Base-by-base conservation (phyloP, 1,284 basidiomycete species). In the Hemileia vastatrix region DNA sequence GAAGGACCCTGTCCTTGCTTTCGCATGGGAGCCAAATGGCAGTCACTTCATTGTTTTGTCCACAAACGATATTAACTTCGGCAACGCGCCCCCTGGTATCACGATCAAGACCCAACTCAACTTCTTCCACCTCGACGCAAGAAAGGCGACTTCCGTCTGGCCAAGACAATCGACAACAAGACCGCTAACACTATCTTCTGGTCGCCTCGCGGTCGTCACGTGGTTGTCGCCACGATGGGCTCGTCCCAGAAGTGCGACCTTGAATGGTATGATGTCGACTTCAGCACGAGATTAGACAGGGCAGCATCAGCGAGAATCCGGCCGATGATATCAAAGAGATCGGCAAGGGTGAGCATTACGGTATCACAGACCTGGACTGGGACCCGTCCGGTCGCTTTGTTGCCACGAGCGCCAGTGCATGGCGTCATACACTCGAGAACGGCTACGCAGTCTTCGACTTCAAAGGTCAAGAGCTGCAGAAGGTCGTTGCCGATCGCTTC, bases 361-460 rank as follows among this genome's bases (percentile, higher is more conserved):
- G 94, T 66, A 85, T 98, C 65, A 98, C 94, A 21, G 93, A 97
- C 71, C 86, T 96, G 59, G 92, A 96, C 75, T 98, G 95, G 95
- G 94, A 99, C 77, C 94, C 95, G 27, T 87, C 85, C 72, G 95
- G 95, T 63, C 86, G 95, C 65, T 97, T 88, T 77, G 81, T 98
- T 53, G 88, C 88, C 45, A 93, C 93, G 18, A 89, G 86, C 74
- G 94, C 92, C 5, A 94, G 90, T 71, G 86, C 87, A n/a, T 99
- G 94, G 94, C 86, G 89, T 71, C 88, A 90, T 74, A 88, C 88
- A 71, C 84, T 96, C 70, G 95, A 98, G 77, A 91, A 96, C 68
- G 95, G 94, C 45, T 99, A 87, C 76, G 88, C 87, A 8, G 84
- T 99, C 68, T 98, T 93, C 92, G 93, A 97, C 78, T 96, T 96